A percentile compares a stretch with the other conserved stretches of the same genome.
phyloP scores from a whole-genome alignment of 805 yeast genomes.

The Scheffersomyces coipomensis region DNA sequence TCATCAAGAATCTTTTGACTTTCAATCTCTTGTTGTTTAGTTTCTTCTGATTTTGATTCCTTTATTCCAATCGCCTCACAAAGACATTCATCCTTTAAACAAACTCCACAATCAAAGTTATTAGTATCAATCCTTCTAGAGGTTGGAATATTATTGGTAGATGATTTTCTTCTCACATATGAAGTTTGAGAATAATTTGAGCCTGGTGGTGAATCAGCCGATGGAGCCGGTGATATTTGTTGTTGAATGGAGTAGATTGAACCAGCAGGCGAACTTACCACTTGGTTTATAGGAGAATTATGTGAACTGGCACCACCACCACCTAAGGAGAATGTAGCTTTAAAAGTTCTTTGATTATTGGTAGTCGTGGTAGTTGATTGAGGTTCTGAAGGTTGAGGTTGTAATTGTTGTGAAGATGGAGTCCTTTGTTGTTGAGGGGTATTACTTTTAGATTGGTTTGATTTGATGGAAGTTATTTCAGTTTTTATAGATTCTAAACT shows the following conservation, averaged over 20 bases:
- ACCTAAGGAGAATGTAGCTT: background rate
- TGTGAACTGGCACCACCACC: slow-evolving; percentile 4
- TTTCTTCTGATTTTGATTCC: slow-evolving; percentile 8
- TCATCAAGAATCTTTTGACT: slow-evolving; percentile 22
- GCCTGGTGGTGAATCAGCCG: slow-evolving; percentile 47
- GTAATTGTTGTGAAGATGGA: slow-evolving; percentile 3
- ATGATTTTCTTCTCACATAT: background rate
- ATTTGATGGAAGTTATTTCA: slow-evolving; percentile 24
- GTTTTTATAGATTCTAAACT: slow-evolving; percentile 40
- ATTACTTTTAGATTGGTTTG: background rate
- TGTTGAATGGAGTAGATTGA: slow-evolving; percentile 36
- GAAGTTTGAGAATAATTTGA: slow-evolving; percentile 1
- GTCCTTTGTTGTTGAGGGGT: background rate
- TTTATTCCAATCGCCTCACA: slow-evolving; percentile 56
- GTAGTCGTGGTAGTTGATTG: background rate
- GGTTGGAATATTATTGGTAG: slow-evolving; percentile 11
- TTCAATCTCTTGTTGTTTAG: slow-evolving; percentile 3
- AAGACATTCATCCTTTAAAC: slow-evolving; percentile 65
- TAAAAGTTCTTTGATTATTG: background rate
- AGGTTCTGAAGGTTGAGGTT: background rate
- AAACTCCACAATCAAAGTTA: slow-evolving; percentile 59
- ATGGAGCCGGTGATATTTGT: slow-evolving; percentile 54
- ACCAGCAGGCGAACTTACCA: slow-evolving; percentile 26
- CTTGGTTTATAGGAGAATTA: slow-evolving; percentile 12
- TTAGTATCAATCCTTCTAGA: slow-evolving; percentile 8